These are phyloP conservation scores for Aquilaria agallochum DNA, from an alignment of 441 rosid species.

Conservation along the genomic window DNA sequence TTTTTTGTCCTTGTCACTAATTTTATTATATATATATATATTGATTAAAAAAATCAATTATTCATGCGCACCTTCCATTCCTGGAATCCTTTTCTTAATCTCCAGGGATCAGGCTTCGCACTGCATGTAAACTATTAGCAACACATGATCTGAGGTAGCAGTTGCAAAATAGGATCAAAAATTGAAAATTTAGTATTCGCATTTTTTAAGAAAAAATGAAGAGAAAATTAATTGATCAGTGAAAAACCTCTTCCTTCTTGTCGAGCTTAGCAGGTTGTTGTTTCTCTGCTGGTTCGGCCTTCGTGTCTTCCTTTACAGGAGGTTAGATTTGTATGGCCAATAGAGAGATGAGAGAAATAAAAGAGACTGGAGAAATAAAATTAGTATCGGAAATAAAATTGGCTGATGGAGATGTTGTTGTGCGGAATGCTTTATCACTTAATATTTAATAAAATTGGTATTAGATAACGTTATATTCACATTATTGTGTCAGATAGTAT, in stretches of 20 bases:
- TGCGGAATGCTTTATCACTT: too few species aligned
- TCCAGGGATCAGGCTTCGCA: constrained; percentile 89
- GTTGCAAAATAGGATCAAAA: neutral
- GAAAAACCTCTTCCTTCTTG: constrained; percentile 67
- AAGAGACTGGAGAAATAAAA: too few species aligned
- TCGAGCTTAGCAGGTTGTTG: constrained; percentile 40
- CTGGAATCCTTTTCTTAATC: constrained; percentile 78
- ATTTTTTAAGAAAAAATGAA: neutral
- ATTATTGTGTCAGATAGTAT: too few species aligned
- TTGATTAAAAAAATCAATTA: neutral
- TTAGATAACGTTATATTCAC: too few species aligned
- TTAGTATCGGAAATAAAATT: too few species aligned
- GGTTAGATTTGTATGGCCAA: constrained; percentile 14
- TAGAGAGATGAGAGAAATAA: too few species aligned
- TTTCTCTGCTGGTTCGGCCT: constrained; percentile 29
- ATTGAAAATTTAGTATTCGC: too few species aligned
- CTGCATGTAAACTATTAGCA: constrained; percentile 80
- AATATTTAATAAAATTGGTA: too few species aligned
- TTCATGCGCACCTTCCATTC: constrained; percentile 62
- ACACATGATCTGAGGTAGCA: constrained; percentile 65
- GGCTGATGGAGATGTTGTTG: too few species aligned
- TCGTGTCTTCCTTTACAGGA: constrained; percentile 35
- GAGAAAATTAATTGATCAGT: neutral
- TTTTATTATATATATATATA: too few species aligned
- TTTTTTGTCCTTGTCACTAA: too few species aligned